Base-by-base conservation (phyloP, 495 filamentous ascomycete species). In the Endocarpon pusillum region DNA sequence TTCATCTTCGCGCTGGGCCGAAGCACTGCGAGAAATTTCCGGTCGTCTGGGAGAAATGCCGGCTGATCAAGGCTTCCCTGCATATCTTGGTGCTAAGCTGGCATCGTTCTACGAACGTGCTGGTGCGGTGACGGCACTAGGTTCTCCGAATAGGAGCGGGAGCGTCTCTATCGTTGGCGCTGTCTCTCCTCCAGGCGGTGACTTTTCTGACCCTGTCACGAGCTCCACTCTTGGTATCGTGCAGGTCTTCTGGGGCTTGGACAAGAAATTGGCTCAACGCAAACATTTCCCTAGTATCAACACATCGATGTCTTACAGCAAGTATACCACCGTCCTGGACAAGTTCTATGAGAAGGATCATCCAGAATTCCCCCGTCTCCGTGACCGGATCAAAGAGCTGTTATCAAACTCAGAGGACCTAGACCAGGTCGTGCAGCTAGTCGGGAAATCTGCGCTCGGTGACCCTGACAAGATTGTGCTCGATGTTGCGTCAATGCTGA, bases 201-300 rank as follows among this genome's bases (percentile, higher is more conserved):
- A 99, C 66, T 99, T 94, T 71, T 94, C 89, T 29, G 89, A 99
- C 59, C 89, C 89, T 15, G 91, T 99, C 52, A 99, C 91, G 10
- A 81, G 69, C 43, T 75, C 78, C 51, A 99, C 91, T 4, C 73
- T 99, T 15, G 73, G 81, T 73, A 99, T 99, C 52, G 91, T 96
- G 47, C 89, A 99, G 48, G 89, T 99, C 38, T 96, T 99, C 66
- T 99, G 89, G 89, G 91, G 89, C 66, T 67, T 97, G 21, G 89
- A 99, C 63, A 96, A 99, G 74, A 94, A 94, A 62, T 73, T 99
- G 34, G 89, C 89, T 15, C 89, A 99, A 54, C 77, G 89, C 39
- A 99, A 99, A 62, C 89, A 99, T 61, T 99, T 99, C 69, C 89
- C 89, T 2, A 94, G 86, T 24, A 81, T 99, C 66, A 99, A 99